Evolutionary conservation across 2,329 filamentous ascomycete genomes (phyloP).

Genomic region (Peltaster fructicola): DNA sequence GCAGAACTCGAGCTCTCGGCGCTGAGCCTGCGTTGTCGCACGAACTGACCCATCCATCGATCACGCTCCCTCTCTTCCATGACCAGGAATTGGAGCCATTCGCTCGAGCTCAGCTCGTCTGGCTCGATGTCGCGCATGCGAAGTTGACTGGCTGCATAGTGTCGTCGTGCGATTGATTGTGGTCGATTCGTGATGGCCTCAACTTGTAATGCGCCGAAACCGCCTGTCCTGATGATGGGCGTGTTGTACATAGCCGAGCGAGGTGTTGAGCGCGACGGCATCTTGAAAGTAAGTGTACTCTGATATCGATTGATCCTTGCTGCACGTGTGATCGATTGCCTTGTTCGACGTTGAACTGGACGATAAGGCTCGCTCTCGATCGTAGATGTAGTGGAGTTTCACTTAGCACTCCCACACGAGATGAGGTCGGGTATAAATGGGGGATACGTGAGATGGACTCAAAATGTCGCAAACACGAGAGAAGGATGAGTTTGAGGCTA

Average conservation of each 20-base stretch:
- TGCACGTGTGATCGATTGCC: too few relatives aligned
- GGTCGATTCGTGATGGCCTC: conserved; percentile 18
- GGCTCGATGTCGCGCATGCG: conserved; percentile 20
- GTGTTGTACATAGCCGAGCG: conserved; percentile 19
- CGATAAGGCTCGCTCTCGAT: too few relatives aligned
- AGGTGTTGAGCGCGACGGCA: conserved; percentile 9
- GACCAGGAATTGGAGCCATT: conserved; percentile 19
- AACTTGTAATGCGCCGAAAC: conserved; percentile 18
- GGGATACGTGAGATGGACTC: too few relatives aligned
- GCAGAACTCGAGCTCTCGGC: conserved; percentile 8
- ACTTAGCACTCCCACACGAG: too few relatives aligned
- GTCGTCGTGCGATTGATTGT: conserved; percentile 17
- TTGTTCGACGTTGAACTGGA: too few relatives aligned
- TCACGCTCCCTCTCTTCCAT: conserved; percentile 18
- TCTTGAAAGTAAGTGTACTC: too few relatives aligned
- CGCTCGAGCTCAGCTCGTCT: conserved; percentile 16
- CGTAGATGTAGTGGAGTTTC: too few relatives aligned
- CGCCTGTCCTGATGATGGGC: conserved; percentile 17
- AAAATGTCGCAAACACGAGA: too few relatives aligned
- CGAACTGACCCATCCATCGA: conserved; percentile 16
- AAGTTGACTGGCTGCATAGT: conserved; percentile 16
- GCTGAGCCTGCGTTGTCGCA: conserved; percentile 11
- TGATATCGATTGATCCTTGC: too few relatives aligned
- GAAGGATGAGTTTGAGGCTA: too few relatives aligned
- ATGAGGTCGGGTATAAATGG: too few relatives aligned